These are phyloP conservation scores for Nematocida major DNA, from an alignment of 371 early-diverging fungal species.

Conservation along the genomic window DNA sequence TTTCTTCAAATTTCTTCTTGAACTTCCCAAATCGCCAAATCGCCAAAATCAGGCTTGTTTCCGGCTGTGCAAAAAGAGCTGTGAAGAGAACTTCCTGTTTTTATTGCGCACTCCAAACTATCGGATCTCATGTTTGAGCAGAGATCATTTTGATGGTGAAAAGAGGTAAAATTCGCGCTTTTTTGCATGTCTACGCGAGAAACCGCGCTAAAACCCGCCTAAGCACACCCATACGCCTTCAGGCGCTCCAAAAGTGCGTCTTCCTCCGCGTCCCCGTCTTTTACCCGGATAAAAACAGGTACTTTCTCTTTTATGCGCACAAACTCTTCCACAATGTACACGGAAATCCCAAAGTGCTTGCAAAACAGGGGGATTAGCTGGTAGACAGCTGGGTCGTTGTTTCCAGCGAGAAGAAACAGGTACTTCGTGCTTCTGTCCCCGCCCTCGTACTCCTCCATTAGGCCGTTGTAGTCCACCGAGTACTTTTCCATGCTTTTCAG, in stretches of 20 bases:
- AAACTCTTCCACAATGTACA: conserved; percentile 17
- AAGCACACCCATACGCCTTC: background rate
- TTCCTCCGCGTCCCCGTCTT: background rate
- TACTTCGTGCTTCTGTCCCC: background rate
- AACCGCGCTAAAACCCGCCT: background rate
- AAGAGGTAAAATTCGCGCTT: too few relatives aligned
- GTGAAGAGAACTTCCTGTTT: too few relatives aligned
- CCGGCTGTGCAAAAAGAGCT: too few relatives aligned
- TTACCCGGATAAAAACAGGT: background rate
- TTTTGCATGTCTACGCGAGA: too few relatives aligned
- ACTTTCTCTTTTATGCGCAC: background rate
- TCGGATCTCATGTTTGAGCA: too few relatives aligned
- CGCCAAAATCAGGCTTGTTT: too few relatives aligned
- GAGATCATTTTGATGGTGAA: too few relatives aligned
- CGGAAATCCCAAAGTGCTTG: conserved; percentile 19
- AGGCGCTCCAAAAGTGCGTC: background rate
- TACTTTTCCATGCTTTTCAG: background rate
- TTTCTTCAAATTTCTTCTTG: too few relatives aligned
- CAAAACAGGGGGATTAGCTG: conserved; percentile 51
- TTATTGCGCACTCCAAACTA: too few relatives aligned
- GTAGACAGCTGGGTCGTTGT: conserved; percentile 22
- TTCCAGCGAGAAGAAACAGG: conserved; percentile 13
- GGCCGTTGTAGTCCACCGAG: conserved; percentile 17
- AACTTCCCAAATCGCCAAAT: too few relatives aligned
- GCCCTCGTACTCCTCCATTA: conserved; percentile 41